Conservation (phyloP, 1,284 basidiomycete species). For the Wolfiporia cocos region DNA sequence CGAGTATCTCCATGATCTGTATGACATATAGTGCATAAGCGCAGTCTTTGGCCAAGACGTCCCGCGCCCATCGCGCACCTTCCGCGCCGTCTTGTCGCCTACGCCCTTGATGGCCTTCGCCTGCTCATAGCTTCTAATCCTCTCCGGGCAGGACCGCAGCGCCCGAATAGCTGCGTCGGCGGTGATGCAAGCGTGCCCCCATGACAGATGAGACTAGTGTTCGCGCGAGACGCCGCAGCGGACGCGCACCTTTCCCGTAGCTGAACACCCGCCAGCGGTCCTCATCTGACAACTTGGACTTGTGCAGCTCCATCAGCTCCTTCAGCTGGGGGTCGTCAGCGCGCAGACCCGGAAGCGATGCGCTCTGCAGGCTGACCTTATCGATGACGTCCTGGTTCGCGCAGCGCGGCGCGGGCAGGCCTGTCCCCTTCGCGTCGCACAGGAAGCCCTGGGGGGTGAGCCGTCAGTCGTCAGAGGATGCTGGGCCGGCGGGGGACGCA, state of each 20-base stretch:
- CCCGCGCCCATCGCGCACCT: constrained; percentile 39
- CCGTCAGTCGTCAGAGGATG: background rate
- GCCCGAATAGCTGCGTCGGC: constrained; percentile 45
- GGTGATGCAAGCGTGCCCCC: background rate
- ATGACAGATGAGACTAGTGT: background rate
- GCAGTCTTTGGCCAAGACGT: background rate
- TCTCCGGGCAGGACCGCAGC: constrained; percentile 46
- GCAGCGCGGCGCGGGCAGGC: constrained; percentile 27
- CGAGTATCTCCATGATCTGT: constrained; percentile 73
- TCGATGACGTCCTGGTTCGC: constrained; percentile 65
- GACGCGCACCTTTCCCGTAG: constrained; percentile 51
- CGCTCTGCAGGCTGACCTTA: constrained; percentile 35
- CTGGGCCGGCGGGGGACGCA: constrained; percentile 2
- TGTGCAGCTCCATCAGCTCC: constrained; percentile 56
- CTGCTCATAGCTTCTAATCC: constrained; percentile 58
- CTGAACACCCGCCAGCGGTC: constrained; percentile 57
- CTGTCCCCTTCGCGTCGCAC: constrained; percentile 45
- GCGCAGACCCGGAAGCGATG: background rate
- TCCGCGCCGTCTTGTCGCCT: constrained; percentile 69
- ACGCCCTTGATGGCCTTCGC: constrained; percentile 62
- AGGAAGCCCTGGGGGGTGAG: constrained; percentile 41
- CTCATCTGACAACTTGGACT: constrained; percentile 46
- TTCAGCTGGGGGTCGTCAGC: constrained; percentile 37
- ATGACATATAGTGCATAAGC: background rate
- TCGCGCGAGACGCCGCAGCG: background rate